Evolutionary conservation across 75 land plant species (phyloP).

Genomic region (Gnetum montanum): DNA sequence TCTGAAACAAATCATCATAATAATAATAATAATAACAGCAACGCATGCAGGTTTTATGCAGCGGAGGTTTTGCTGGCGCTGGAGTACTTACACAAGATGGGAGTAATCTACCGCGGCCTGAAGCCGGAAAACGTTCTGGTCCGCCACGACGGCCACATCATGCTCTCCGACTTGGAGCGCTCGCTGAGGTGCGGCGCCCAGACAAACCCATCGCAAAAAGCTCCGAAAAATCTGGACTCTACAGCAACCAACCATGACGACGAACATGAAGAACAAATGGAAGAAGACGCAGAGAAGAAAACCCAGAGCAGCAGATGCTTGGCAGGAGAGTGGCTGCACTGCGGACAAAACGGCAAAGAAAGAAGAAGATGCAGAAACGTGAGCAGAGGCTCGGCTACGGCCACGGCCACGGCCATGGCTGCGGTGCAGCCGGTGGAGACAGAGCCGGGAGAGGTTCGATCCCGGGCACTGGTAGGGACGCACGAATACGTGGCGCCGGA

Average conservation of each 20-base stretch:
- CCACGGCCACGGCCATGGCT: not conserved
- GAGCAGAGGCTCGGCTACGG: too few relatives aligned
- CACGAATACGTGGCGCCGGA: constrained; percentile 89
- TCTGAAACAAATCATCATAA: not conserved
- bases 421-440: constrained; percentile 21
- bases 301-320: not conserved
- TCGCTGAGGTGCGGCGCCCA: constrained; percentile 44
- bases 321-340: not conserved
- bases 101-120: constrained; percentile 67
- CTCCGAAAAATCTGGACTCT: not conserved
- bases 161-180: constrained; percentile 81
- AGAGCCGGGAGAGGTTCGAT: constrained; percentile 55
- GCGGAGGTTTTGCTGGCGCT: constrained; percentile 66
- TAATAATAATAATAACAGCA: not conserved
- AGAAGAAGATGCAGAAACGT: not conserved
- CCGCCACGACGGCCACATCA: constrained; percentile 68
- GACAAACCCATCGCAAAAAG: constrained; percentile 11
- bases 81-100: constrained; percentile 62
- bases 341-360: constrained; percentile 16
- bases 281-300: too few relatives aligned
- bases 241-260: too few relatives aligned
- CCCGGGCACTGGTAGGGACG: constrained; percentile 68
- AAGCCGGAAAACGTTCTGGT: constrained; percentile 75
- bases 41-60: constrained; percentile 38
- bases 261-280: not conserved